These are phyloP conservation scores for Coemansia sp. DNA, from an alignment of 192 early-diverging fungal genomes.

Conservation along the genomic window DNA sequence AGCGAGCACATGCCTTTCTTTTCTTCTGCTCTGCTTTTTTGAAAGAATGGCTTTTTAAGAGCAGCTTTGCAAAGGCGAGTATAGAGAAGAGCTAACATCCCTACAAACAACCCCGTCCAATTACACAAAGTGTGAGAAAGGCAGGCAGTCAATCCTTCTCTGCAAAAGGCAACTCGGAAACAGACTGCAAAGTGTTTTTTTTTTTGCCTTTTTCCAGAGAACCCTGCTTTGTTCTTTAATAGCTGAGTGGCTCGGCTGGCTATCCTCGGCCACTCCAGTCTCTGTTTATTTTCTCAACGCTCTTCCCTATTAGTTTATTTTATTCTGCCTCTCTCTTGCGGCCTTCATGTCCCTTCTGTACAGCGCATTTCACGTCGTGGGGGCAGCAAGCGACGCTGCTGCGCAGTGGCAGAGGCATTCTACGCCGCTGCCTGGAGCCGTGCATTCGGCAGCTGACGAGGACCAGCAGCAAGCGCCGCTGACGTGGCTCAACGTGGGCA, in stretches of 20 bases:
- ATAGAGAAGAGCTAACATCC: not conserved
- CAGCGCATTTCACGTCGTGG: slow-evolving; percentile 2
- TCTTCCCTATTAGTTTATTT: slow-evolving; percentile 1
- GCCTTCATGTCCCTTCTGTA: not conserved
- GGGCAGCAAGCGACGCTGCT: not conserved
- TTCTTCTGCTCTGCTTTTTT: not conserved
- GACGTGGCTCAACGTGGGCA: slow-evolving; percentile 58
- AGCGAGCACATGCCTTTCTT: not conserved
- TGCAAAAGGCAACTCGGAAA: not conserved
- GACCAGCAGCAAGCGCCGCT: slow-evolving; percentile 4
- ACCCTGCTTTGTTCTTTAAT: not conserved
- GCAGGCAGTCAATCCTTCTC: not conserved
- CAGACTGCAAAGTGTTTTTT: not conserved
- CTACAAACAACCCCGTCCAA: not conserved
- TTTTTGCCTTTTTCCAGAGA: not conserved
- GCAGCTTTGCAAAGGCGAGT: not conserved
- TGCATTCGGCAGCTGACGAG: not conserved
- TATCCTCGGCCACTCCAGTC: not conserved
- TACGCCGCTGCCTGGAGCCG: not conserved
- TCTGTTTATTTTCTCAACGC: no score
- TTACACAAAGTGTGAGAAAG: not conserved
- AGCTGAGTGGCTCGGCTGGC: not conserved
- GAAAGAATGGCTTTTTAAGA: not conserved
- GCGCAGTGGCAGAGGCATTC: slow-evolving; percentile 19
- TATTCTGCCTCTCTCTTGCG: not conserved